A percentile compares a stretch with the other conserved stretches of the same genome.
These are phyloP conservation scores for Pseudogymnoascus sp. DNA, from an alignment of 2,329 filamentous ascomycete species.

Conservation along the genomic window DNA sequence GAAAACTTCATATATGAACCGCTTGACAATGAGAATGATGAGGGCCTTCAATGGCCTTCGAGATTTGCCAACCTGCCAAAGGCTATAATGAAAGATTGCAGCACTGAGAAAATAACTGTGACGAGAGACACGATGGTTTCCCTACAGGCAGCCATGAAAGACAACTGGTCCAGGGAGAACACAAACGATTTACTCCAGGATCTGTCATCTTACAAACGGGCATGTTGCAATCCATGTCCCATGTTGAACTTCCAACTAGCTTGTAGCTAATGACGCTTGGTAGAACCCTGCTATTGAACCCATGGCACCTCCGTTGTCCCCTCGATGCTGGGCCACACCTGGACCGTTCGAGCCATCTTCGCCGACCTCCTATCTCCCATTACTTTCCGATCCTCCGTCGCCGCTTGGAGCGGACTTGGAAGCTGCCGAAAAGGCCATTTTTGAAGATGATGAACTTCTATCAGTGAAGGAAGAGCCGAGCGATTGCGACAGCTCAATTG, in stretches of 20 bases:
- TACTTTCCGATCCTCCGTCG: slow-evolving; percentile 14
- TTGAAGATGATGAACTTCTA: slow-evolving; percentile 21
- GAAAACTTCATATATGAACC: slow-evolving; percentile 23
- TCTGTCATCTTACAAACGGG: slow-evolving; percentile 19
- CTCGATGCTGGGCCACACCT: slow-evolving; percentile 11
- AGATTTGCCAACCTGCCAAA: slow-evolving; percentile 15
- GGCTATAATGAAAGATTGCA: slow-evolving; percentile 17
- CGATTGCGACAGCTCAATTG: neutral
- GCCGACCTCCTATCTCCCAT: slow-evolving; percentile 11
- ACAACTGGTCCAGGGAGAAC: slow-evolving; percentile 19
- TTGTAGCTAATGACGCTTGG: neutral
- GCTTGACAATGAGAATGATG: slow-evolving; percentile 20
- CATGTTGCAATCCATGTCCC: slow-evolving; percentile 9
- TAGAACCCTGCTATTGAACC: slow-evolving; percentile 19
- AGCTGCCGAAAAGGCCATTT: slow-evolving; percentile 21
- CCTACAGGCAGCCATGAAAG: slow-evolving; percentile 16
- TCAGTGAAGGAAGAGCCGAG: neutral
- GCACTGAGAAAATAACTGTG: slow-evolving; percentile 22
- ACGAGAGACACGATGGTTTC: slow-evolving; percentile 21
- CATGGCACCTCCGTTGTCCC: slow-evolving; percentile 26
- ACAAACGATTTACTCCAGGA: slow-evolving; percentile 17
- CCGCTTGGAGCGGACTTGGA: slow-evolving; percentile 17
- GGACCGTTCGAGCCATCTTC: slow-evolving; percentile 21
- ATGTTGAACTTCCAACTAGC: neutral
- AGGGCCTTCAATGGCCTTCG: slow-evolving; percentile 20